Evolutionary conservation across 169 alveolate genomes (phyloP), one percentile per base, ranked within the genome.

Genomic region (Perkinsus olseni): DNA sequence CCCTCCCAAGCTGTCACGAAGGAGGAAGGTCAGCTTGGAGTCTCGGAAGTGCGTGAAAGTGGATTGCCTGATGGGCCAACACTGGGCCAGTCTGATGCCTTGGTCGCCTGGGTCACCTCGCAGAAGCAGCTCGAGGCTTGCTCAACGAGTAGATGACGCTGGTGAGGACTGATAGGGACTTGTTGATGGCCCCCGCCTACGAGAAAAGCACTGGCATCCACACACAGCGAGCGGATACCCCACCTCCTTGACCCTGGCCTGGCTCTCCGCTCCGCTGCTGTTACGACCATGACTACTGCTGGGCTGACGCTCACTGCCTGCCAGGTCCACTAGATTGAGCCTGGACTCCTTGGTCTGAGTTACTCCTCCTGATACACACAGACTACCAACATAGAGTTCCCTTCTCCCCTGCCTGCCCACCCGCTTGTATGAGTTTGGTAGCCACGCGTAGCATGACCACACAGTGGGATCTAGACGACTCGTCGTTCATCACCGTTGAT

Each of bases 161-260:
- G 92, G 98, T 98, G 31, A 97, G 93, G 3, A 97, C 96, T 11
- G 97, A 93, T 45, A 97, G 94, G 90, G 97, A 95, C 93, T 97
- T 96, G 95, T 97, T 97, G 62, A 97, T 97, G 94, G 93, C 95
- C 38, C 97, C 97, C 38, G 98, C 98, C 95, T 97, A 98, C 94
- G 96, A 96, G 17, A 97, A 95, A 51, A 97, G 92, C 93, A 95
- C 95, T 24, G 98, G 98, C 38, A 94, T 95, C 4, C 98, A 95
- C 38, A 96, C 96, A 91, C 96, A 95, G 74, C 82, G 90, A 93
- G 95, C 94, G 62, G 62, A 6, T 45, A 17, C 17, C 28, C 28
- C 17, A 62, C 82, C 82, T 62, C 82, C 82, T 62, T 62, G 8
- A 62, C 82, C 82, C 82, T 62, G 28, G 82, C 82, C 82, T 62